Base-by-base conservation (phyloP, 2,329 filamentous ascomycete species). In the Arthroderma sp. region DNA sequence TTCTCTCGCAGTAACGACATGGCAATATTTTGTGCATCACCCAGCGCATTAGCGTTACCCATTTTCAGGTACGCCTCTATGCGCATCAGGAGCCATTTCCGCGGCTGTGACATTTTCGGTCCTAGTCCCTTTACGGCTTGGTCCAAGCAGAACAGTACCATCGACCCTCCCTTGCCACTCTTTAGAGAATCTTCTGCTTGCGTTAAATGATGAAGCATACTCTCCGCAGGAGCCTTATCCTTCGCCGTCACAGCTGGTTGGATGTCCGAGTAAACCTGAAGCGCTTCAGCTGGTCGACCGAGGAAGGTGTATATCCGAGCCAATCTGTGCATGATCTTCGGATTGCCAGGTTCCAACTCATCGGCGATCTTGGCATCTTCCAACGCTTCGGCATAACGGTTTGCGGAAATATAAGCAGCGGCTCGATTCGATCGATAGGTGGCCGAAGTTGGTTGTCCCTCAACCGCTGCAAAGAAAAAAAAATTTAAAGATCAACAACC, bases 361-460 rank as follows among this genome's bases (percentile, higher is more conserved):
- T 85, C 79, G 5, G 91, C 86, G 44, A 74, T 77, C 57, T 79
- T 81, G 66, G 85, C 91, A 65, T 98, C 91, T 45, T 91, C 85
- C 48, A 96, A 70, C 10, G 91, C 91, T 50, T 82, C 74, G 46
- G 75, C 68, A 61, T 82, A 95, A 57, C 82, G 79, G 54, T 81
- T 81, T 47, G 85, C 85, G 43, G 85, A 85, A 73, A 98, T 94
- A 69, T 85, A 86, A 32, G 91, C 91, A 29, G 91, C 91, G 34
- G 91, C 88, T 57, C 91, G 83, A 72, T 98, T 98, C 62, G 85
- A 89, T 52, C 94, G 76, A 65, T 94, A 96, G 38, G 87, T 94
- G 32, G 88, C 72, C 42, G 88, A 93, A 55, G 80, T 74, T 44
- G 88, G 88, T 57, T 89, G 81, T 50, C 89, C 76, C 55, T 91